Evolutionary conservation across 1,284 basidiomycete species (phyloP).

Genomic region (Irpex rosettiformis): DNA sequence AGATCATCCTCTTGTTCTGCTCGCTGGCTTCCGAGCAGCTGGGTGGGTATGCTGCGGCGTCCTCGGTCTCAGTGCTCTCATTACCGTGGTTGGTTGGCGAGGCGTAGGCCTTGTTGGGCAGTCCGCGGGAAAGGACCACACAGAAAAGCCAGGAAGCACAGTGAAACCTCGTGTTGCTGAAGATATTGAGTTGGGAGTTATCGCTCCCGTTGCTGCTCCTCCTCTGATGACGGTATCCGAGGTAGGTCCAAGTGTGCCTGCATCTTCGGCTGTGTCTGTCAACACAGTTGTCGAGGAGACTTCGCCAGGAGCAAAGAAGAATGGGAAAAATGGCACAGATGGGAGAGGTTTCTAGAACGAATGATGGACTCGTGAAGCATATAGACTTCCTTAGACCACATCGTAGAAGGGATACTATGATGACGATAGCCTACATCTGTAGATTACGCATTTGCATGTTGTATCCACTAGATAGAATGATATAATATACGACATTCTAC

Average conservation of each 20-base stretch:
- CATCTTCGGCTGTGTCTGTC: not conserved
- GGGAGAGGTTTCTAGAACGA: too few species aligned
- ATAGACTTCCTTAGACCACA: too few species aligned
- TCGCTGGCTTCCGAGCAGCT: conserved; percentile 32
- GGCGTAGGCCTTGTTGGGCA: conserved; percentile 26
- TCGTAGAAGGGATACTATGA: too few species aligned
- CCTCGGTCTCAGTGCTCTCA: conserved; percentile 20
- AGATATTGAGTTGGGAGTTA: not conserved
- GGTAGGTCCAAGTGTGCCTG: not conserved
- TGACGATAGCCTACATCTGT: too few species aligned
- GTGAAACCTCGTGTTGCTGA: not conserved
- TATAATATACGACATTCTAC: too few species aligned
- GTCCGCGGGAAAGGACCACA: not conserved
- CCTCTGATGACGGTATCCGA: not conserved
- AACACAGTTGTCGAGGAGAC: not conserved
- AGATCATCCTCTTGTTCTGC: conserved; percentile 28
- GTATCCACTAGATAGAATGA: too few species aligned
- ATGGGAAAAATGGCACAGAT: too few species aligned
- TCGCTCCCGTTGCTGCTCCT: not conserved
- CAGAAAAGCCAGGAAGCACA: not conserved
- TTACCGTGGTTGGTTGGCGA: conserved; percentile 27
- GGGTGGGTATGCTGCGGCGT: conserved; percentile 30
- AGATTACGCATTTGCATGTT: too few species aligned
- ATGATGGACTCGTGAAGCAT: too few species aligned
- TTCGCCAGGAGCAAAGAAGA: not conserved